Base-by-base conservation (phyloP, 176 grass and related monocot genomes). In the Stipa capillata region DNA sequence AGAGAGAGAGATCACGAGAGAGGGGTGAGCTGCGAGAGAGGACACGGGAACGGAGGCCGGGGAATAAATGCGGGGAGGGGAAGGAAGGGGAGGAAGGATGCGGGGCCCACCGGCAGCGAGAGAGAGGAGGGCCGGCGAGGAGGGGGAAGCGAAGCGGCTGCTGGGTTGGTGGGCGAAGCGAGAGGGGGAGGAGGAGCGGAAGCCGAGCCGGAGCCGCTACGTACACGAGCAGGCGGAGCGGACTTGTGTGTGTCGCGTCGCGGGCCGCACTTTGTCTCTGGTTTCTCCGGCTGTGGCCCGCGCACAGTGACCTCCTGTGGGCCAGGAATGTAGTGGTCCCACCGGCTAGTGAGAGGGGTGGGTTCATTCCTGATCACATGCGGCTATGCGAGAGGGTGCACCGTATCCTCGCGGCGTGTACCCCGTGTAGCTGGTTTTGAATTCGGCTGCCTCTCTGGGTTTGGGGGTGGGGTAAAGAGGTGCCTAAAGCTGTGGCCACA, bases 11-110 rank as follows among this genome's bases (percentile, higher is more conserved):
- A 73, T 69, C 75, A 83, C 80, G 76, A 35, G 87, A 40, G 39
- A 72, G 14, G 1, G 51, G 74, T 85, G 83, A 86, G 51, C 36
- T 4, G 58, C 23, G 44, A n/a, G n/a, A n/a, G n/a, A n/a, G n/a
- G n/a, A n/a, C 67, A 70, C 67, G 58, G 52, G 8, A 45, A 45
- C 56, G 83, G 51, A 55, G 52, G 87, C 50, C 70, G 65, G 49
- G 62, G 79, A 62, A 65, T 88, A 91, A 91, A 88, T 88, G 89
- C 79, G 79, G n/a, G n/a, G n/a, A n/a, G n/a, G n/a, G n/a, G n/a
- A n/a, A 12, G 31, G 44, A 8, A 12, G 6, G 23, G 7, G 27
- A 4, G 44, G n/a, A n/a, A n/a, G n/a, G n/a, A n/a, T 14, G 72
- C 43, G 15, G 54, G 63, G 18, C 68, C 86, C 81, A 73, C 76